A percentile compares a stretch with the other conserved stretches of the same genome.
These are phyloP conservation scores for Fusarium illudens DNA, from an alignment of 2,329 filamentous ascomycete species.

Conservation along the genomic window DNA sequence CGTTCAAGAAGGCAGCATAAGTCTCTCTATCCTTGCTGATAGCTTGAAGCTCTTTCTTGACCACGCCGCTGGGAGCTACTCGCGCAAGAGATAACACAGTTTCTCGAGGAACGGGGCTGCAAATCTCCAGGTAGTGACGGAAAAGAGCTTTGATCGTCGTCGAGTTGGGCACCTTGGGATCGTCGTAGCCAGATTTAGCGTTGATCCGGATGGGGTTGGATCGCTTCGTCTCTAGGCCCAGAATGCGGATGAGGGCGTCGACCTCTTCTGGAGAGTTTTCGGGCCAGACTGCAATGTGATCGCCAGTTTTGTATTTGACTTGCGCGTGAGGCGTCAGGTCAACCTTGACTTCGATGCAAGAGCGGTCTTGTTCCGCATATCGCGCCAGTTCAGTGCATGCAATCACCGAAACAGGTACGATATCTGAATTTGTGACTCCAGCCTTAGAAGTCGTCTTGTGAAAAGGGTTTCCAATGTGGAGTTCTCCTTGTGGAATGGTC, in stretches of 20 bases:
- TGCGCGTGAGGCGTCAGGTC: neutral
- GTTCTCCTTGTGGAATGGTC: neutral
- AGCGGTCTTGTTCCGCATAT: neutral
- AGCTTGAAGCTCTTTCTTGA: neutral
- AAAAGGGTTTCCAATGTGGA: neutral
- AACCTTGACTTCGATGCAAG: slow-evolving; percentile 14
- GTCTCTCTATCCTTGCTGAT: neutral
- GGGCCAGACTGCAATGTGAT: neutral
- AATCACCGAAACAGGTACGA: slow-evolving; percentile 5
- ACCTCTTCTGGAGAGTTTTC: neutral
- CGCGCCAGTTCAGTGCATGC: neutral
- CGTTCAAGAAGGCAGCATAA: neutral
- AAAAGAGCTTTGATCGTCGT: neutral
- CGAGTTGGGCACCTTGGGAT: neutral
- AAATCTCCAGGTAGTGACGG: neutral
- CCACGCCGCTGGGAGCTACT: accelerated
- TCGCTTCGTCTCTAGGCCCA: neutral
- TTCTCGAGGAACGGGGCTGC: neutral
- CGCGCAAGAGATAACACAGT: neutral
- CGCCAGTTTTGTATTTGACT: neutral
- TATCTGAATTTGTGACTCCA: neutral
- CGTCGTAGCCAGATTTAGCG: neutral
- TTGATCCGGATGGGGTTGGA: neutral
- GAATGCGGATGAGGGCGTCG: neutral
- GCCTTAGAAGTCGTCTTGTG: neutral